These are phyloP conservation scores for Didymellaceae sp. DNA, from an alignment of 2,329 filamentous ascomycete genomes.

Conservation along the genomic window DNA sequence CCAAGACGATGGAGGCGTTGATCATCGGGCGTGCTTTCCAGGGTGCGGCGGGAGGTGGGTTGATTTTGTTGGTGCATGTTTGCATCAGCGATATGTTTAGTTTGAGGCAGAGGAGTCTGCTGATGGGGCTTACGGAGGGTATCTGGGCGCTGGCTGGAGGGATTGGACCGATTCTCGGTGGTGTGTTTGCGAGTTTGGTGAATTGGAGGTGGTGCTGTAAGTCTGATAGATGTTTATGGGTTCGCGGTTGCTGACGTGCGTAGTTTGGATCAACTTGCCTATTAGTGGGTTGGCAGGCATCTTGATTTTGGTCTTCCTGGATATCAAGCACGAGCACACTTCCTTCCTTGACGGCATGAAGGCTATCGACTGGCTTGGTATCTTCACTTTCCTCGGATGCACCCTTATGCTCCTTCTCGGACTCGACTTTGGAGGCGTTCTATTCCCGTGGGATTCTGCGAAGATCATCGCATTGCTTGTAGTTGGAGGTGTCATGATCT, in stretches of 20 bases:
- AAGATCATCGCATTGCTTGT: constrained; percentile 64
- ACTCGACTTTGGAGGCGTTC: constrained; percentile 61
- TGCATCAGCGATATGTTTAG: constrained; percentile 69
- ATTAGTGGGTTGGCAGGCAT: constrained; percentile 57
- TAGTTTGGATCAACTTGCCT: constrained; percentile 63
- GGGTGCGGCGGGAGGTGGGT: constrained; percentile 67
- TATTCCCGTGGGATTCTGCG: constrained; percentile 61
- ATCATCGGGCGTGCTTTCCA: constrained; percentile 67
- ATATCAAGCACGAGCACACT: constrained; percentile 63
- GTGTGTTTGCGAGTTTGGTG: constrained; percentile 55
- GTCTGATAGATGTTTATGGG: not conserved
- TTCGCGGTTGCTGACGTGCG: not conserved
- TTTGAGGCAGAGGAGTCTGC: constrained; percentile 58
- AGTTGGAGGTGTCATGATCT: constrained; percentile 56
- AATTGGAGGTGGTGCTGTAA: constrained; percentile 61
- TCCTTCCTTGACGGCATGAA: constrained; percentile 55
- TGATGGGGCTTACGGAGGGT: constrained; percentile 59
- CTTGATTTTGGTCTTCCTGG: constrained; percentile 59
- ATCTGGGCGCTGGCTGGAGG: constrained; percentile 64
- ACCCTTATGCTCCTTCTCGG: constrained; percentile 61
- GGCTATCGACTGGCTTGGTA: constrained; percentile 63
- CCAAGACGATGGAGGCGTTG: constrained; percentile 64
- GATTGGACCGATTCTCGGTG: constrained; percentile 61
- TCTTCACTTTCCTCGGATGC: constrained; percentile 58
- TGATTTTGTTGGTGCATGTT: constrained; percentile 68